These are phyloP conservation scores for Sisymbrium altissimum DNA, from an alignment of 345 rosid species.

Conservation along the genomic window DNA sequence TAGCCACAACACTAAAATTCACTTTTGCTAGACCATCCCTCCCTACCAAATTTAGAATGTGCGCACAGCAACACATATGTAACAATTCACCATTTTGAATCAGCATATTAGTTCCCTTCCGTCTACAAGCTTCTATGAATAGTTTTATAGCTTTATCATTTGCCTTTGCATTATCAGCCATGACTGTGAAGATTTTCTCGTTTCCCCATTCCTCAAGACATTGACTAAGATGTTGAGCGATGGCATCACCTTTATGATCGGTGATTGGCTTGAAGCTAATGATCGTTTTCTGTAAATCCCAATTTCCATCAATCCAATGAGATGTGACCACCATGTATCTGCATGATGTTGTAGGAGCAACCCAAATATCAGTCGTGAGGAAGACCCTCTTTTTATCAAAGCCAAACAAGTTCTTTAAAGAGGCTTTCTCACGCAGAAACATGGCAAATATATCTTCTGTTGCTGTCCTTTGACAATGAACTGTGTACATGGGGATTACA, in stretches of 20 bases:
- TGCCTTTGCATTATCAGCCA: background rate
- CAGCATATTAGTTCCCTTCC: background rate
- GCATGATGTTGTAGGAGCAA: background rate
- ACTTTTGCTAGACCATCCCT: no score
- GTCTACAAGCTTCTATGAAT: background rate
- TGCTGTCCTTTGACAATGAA: background rate
- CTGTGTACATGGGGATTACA: background rate
- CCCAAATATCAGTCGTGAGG: background rate
- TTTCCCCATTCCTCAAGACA: background rate
- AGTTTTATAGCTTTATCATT: background rate
- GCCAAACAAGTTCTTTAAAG: background rate
- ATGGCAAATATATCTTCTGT: background rate
- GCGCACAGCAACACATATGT: background rate
- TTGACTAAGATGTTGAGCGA: background rate
- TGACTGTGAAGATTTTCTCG: background rate
- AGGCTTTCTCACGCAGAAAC: background rate
- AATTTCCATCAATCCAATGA: background rate
- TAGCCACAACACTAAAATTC: no score
- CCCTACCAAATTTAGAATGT: no score
- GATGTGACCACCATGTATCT: background rate
- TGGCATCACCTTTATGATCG: background rate
- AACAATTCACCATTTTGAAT: background rate
- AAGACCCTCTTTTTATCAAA: background rate
- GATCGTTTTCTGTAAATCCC: background rate
- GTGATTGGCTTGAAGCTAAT: background rate